Evolutionary conservation across 1,139 yeast genomes (phyloP).

Genomic region (Arxiozyma bovina): DNA sequence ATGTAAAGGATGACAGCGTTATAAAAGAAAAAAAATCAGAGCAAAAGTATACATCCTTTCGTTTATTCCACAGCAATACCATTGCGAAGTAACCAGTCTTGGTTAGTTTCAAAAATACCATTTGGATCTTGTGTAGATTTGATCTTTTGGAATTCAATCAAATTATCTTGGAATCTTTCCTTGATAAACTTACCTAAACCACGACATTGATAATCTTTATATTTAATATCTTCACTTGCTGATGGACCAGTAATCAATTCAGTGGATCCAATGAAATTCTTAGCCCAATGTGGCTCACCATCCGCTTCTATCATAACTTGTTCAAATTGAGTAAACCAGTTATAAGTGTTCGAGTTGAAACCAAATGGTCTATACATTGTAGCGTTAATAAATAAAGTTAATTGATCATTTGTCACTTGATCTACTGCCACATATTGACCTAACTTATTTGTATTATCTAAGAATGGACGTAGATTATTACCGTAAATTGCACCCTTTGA

Average conservation of each 20-base stretch:
- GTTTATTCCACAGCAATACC: conserved; percentile 34
- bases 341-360: conserved; percentile 59
- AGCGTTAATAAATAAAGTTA: conserved; percentile 82
- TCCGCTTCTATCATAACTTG: conserved; percentile 63
- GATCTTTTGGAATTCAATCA: conserved; percentile 49
- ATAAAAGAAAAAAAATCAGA: conserved; percentile 1
- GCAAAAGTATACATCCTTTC: background rate
- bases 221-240: conserved; percentile 30
- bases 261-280: conserved; percentile 72
- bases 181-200: conserved; percentile 64
- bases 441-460: conserved; percentile 65
- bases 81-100: conserved; percentile 71
- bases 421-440: conserved; percentile 46
- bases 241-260: conserved; percentile 30
- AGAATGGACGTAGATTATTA: conserved; percentile 66
- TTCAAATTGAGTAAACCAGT: conserved; percentile 84
- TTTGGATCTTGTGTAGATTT: conserved; percentile 69
- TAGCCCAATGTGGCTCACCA: conserved; percentile 99
- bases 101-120: conserved; percentile 70
- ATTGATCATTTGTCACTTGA: conserved; percentile 62
- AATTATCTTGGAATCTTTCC: conserved; percentile 75
- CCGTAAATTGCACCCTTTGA: conserved; percentile 79
- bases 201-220: conserved; percentile 63
- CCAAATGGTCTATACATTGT: conserved; percentile 93
- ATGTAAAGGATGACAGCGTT: background rate